Conservation (phyloP, 106 monocot genomes). For the Allium sativum region DNA sequence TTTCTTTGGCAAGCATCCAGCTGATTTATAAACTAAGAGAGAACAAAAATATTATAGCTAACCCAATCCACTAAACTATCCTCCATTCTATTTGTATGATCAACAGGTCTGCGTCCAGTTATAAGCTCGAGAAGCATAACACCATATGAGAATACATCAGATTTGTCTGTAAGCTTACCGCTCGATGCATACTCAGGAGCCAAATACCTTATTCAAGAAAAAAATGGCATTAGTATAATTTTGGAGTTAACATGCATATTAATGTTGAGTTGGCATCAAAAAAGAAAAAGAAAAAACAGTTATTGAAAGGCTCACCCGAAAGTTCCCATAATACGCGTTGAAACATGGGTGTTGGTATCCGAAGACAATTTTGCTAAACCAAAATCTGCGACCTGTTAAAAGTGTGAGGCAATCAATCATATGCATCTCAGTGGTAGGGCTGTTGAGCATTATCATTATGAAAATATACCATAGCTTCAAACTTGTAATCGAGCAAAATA, state of each 20-base stretch:
- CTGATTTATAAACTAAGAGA: neutral
- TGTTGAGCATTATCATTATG: neutral
- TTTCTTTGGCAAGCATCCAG: neutral
- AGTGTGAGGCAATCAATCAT: neutral
- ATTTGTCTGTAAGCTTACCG: conserved; percentile 89
- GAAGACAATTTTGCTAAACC: conserved; percentile 73
- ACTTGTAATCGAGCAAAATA: conserved; percentile 67
- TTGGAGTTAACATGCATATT: neutral
- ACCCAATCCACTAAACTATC: conserved; percentile 94
- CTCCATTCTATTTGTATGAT: conserved; percentile 37
- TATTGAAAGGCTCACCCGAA: conserved; percentile 40
- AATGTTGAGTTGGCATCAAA: no score
- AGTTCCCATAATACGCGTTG: conserved; percentile 87
- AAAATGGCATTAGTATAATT: neutral
- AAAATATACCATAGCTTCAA: conserved; percentile 70
- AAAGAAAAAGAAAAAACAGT: conserved; percentile 2
- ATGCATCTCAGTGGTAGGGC: neutral
- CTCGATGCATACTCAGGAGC: conserved; percentile 93
- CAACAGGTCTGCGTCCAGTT: conserved; percentile 62
- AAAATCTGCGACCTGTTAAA: conserved; percentile 65
- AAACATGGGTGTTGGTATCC: conserved; percentile 87
- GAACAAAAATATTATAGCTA: neutral
- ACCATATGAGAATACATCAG: conserved; percentile 91
- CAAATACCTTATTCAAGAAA: conserved; percentile 35
- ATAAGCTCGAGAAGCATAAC: conserved; percentile 89